Base-by-base conservation (phyloP, 768 basidiomycete species). In the Russula lepida region DNA sequence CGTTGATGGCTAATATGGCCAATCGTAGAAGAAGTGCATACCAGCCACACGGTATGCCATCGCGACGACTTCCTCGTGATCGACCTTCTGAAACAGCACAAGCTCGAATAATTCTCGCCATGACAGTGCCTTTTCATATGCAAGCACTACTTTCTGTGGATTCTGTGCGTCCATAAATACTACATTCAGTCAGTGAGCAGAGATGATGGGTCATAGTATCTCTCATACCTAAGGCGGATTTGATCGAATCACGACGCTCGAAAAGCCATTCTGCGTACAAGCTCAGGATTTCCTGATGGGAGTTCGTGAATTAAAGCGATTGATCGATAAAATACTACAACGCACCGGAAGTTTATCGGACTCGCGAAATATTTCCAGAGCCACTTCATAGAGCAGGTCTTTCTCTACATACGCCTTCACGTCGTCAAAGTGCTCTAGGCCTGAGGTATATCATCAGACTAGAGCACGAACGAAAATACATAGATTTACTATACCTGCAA, bases 91-190 rank as follows among this genome's bases (percentile, higher is more conserved):
- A 28, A 76, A 77, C 23, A 81, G 67, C 3, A 88, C 88, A 28
- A 97, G 75, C 27, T 89, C 85, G 71, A 99, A 98, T 0, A 97
- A 76, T 65, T 95, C 92, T 68, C 88, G 85, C 95, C 95, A 99
- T 56, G 88, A 83, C 33, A 92, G 75, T 0, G 89, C 88, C 58
- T 85, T 87, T 72, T 98, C 95, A 68, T 94, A 84, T 0, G 95
- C 86, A 9, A 87, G 78, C 81, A 99, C 85, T 1, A 95, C 92
- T 62, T 92, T 93, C 5, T 77, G 69, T 1, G 76, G 73, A 56
- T 82, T 77, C 4, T 74, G 71, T 8, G 89, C 91, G 64, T 91
- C 81, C 0, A 81, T 71, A 73, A 94, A 97, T 0, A 85, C 95
- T 91, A 66, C 1, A 54, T 35, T 67, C 23, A 12, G 15, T 59